Base-by-base conservation (phyloP, 1,139 yeast genomes). In the Kodamaea sp. region DNA sequence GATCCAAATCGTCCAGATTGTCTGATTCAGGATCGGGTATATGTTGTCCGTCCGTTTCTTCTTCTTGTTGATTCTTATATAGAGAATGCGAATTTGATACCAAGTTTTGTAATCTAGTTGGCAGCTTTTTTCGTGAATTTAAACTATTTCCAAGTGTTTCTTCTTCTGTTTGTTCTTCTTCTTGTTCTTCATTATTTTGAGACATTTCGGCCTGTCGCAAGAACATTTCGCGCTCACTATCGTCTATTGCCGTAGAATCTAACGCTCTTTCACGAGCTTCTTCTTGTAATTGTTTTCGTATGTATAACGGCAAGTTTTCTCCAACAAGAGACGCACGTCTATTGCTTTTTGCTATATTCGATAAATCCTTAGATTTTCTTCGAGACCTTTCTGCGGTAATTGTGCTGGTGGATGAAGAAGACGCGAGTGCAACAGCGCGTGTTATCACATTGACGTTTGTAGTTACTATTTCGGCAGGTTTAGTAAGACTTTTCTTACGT, bases 251-350 rank as follows among this genome's bases (percentile, higher is more conserved):
- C 7, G 34, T 22, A 6, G 42, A 25, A 5, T 15, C 20, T 4
- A 15, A 42, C 22, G 39, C 40, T 11, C 32, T 43, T 10, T 41
- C 42, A 9, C 37, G 40, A 9, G 22, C 12, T 23, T 32, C 40
- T 11, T 41, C 42, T 27, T 34, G 44, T 5, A 68, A 43, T 48
- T 69, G 75, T 11, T 62, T 54, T 34, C 57, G 53, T 15, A 70
- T 70, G 43, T 70, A 70, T 8, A 45, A 34, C 1, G 76, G 76
- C n/a, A 70, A 51, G 29, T 53, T 58, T 36, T 66, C 71, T 1
- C 67, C 72, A 11, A 70, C 71, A 29, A 68, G 42, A 3, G 75
- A 70, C 27, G 52, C 47, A 32, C 74, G 46, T 43, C 73, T 47
- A 8, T 35, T 25, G 20, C 4, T 15, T 15, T 15, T 15, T 15